Base-by-base conservation (phyloP, 495 filamentous ascomycete genomes). In the Penicillium atrosanguineum region DNA sequence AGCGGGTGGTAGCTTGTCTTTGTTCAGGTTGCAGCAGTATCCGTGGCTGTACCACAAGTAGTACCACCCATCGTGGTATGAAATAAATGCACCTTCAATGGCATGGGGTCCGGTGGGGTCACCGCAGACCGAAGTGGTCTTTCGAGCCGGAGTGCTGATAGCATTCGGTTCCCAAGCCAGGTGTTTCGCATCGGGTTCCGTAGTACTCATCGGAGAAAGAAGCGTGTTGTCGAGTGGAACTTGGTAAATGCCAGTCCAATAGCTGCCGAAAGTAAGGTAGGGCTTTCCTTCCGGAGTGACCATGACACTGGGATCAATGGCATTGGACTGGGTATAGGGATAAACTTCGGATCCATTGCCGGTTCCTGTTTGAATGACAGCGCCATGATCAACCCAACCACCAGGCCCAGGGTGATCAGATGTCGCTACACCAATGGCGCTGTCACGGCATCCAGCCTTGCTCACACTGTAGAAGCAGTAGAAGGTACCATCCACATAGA, bases 401-500 rank as follows among this genome's bases (percentile, higher is more conserved):
- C 82, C 84, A 0, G 74, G 66, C 8, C 87, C 83, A 43, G 90
- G 70, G n/a, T 70, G 79, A 6, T 69, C 56, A 4, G 82, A 86
- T 1, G 82, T 86, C 8, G 87, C 89, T 16, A 90, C 76, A 9
- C 87, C 88, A 52, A 90, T 84, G 37, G 84, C 82, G n/a, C 80
- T 85, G 64, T 79, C 71, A 34, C 88, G 84, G 21, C 78, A 83
- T 2, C 88, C 87, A 50, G 87, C 85, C 34, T 77, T 76, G 55
- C 77, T 82, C 29, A 91, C 83, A 9, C 84, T 73, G 72, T 91
- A 93, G 74, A 87, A 91, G 52, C 87, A 78, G 61, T 88, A 86
- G 69, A 87, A 92, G 1, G 65, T 75, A 11, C 60, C 72, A 45
- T 78, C 78, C 6, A 86, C 65, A 6, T 77, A 59, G 40, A 75